Conservation (phyloP, 2,329 filamentous ascomycete species). For the Apiospora saccharicola region DNA sequence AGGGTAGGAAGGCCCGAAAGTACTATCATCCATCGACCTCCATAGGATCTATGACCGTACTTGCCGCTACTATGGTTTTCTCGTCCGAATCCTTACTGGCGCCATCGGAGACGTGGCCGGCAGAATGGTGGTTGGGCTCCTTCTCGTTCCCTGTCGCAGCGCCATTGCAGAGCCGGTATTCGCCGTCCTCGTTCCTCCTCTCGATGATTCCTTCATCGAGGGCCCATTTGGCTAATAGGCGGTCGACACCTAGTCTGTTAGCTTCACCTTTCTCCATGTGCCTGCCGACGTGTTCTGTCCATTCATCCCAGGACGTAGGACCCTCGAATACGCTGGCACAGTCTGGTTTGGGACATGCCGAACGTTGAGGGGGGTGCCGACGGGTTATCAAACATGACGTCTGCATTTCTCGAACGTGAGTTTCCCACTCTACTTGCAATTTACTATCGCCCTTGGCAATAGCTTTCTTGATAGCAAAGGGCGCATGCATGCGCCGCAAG, state of each 20-base stretch:
- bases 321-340: constrained; percentile 78
- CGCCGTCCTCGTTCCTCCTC: constrained; percentile 57
- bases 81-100: constrained; percentile 40
- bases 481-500: constrained; percentile 89
- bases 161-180: constrained; percentile 61
- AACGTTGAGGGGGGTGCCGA: constrained; percentile 73
- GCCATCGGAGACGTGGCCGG: constrained; percentile 41
- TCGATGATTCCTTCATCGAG: constrained; percentile 71
- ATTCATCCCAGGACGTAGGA: constrained; percentile 81
- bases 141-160: constrained; percentile 43
- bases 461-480: constrained; percentile 67
- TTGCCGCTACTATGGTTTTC: constrained; percentile 45
- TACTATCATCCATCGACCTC: constrained; percentile 44
- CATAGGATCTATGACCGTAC: constrained; percentile 45
- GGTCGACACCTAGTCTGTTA: constrained; percentile 63
- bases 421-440: constrained; percentile 68
- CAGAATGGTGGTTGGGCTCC: constrained; percentile 35
- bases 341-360: constrained; percentile 74
- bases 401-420: constrained; percentile 74
- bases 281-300: constrained; percentile 89
- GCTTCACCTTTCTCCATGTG: constrained; percentile 83
- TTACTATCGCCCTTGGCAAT: constrained; percentile 65
- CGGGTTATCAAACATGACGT: constrained; percentile 75
- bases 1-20: not conserved
- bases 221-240: constrained; percentile 66